phyloP scores from a whole-genome alignment of 2,329 filamentous ascomycete species.

The Plenodomus lindquistii region DNA sequence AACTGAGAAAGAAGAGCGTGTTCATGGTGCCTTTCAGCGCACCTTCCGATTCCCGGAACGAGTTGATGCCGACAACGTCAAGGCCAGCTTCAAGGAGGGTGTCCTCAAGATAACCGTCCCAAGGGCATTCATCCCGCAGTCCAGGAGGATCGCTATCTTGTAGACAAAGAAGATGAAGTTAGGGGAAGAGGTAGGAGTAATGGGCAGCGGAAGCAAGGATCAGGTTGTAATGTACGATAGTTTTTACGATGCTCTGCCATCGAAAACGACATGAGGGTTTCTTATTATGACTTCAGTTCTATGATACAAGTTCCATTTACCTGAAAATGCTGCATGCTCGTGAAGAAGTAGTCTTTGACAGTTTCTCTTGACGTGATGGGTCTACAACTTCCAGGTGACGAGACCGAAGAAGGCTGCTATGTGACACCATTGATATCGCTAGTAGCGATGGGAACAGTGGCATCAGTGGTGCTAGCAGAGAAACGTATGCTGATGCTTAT shows the following conservation, averaged over 20 bases:
- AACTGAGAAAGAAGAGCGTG: constrained; percentile 46
- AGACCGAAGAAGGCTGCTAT: no score
- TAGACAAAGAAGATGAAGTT: constrained; percentile 10
- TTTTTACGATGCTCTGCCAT: no score
- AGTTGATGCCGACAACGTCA: constrained; percentile 65
- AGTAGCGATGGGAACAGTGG: no score
- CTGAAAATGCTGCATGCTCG: not conserved
- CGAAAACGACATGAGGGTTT: not conserved
- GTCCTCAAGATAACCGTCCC: constrained; percentile 67
- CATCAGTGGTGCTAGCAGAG: no score
- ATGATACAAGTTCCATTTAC: not conserved
- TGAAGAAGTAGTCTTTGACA: not conserved
- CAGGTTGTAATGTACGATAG: no score
- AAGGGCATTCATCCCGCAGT: constrained; percentile 54
- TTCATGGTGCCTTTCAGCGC: constrained; percentile 68
- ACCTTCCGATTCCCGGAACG: constrained; percentile 69
- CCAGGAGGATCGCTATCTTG: constrained; percentile 34
- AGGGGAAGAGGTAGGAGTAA: not conserved
- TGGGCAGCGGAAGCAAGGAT: not conserved
- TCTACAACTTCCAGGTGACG: no score
- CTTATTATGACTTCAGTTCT: not conserved
- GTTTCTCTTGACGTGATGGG: not conserved
- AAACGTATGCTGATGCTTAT: no score
- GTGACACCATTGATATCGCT: no score
- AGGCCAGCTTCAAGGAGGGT: constrained; percentile 66